phyloP scores from a whole-genome alignment of 805 yeast genomes.

The Lachancea mirantina region DNA sequence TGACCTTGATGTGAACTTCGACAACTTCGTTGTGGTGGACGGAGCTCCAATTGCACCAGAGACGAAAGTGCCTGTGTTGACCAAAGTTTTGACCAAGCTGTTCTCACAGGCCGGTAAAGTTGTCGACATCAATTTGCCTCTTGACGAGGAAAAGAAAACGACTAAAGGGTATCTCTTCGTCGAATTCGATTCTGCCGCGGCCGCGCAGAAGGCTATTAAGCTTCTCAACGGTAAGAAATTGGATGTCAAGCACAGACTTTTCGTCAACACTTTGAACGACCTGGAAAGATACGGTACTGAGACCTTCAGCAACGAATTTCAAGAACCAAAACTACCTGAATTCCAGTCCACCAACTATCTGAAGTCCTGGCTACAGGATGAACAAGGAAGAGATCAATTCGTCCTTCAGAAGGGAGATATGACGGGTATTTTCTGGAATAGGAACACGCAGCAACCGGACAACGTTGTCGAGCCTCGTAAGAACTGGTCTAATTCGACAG shows the following conservation, averaged over 20 bases:
- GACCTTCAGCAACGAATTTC: conserved; percentile 52
- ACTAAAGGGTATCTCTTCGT: conserved; percentile 84
- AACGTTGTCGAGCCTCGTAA: conserved; percentile 69
- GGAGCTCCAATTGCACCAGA: conserved; percentile 97
- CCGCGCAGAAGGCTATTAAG: conserved; percentile 73
- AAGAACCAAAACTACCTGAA: conserved; percentile 65
- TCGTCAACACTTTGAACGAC: conserved; percentile 75
- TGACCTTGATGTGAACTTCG: conserved; percentile 50
- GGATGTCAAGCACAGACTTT: conserved; percentile 86
- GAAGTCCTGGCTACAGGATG: conserved; percentile 87
- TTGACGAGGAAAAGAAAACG: conserved; percentile 57
- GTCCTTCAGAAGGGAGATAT: conserved; percentile 70
- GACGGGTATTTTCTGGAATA: conserved; percentile 84
- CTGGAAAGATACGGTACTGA: conserved; percentile 72
- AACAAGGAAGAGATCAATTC: conserved; percentile 84
- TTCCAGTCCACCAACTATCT: conserved; percentile 74
- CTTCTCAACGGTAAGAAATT: conserved; percentile 81
- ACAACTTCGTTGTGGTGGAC: conserved; percentile 76
- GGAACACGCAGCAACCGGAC: conserved; percentile 64
- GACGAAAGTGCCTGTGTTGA: conserved; percentile 72
- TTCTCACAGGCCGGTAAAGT: conserved; percentile 74
- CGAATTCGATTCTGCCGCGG: conserved; percentile 60
- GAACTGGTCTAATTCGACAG: conserved; percentile 82
- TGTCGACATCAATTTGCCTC: conserved; percentile 72
- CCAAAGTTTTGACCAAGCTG: conserved; percentile 77